phyloP scores from a whole-genome alignment of 2,329 filamentous ascomycete species.

The Aurifilum marmelostoma region DNA sequence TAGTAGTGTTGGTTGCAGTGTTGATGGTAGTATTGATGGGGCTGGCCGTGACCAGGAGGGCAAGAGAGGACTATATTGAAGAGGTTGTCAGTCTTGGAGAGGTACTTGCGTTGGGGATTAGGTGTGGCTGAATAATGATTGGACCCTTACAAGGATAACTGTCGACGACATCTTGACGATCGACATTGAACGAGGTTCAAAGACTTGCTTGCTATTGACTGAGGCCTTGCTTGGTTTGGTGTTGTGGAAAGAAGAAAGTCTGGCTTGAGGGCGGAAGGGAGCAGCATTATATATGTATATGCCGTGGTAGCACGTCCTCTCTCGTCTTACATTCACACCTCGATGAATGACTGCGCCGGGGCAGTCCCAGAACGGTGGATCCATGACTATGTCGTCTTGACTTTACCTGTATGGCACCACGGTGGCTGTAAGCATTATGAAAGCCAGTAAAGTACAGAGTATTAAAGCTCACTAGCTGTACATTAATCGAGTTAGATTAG shows the following conservation, averaged over 20 bases:
- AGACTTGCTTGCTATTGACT: neutral
- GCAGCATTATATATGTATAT: neutral
- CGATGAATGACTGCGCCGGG: neutral
- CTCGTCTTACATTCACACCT: neutral
- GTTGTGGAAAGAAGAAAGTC: neutral
- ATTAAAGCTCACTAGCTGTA: no score
- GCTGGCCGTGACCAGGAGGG: conserved; percentile 5
- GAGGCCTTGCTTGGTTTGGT: neutral
- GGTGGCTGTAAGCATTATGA: no score
- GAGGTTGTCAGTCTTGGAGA: neutral
- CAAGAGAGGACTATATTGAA: neutral
- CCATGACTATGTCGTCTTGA: no score
- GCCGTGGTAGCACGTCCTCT: neutral
- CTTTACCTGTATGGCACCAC: no score
- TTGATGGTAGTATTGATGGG: neutral
- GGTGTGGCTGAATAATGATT: no score
- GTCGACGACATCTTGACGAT: conserved; percentile 1
- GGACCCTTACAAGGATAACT: neutral
- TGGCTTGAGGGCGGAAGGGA: neutral
- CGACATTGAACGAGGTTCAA: neutral
- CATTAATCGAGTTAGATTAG: no score
- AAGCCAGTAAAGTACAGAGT: no score
- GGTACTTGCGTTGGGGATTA: neutral
- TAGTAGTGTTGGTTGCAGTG: neutral
- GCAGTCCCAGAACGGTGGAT: neutral